A percentile compares a stretch with the other conserved stretches of the same genome.
These are phyloP conservation scores for Ceratopteris richardii DNA, from an alignment of 75 land plant genomes.

Conservation along the genomic window DNA sequence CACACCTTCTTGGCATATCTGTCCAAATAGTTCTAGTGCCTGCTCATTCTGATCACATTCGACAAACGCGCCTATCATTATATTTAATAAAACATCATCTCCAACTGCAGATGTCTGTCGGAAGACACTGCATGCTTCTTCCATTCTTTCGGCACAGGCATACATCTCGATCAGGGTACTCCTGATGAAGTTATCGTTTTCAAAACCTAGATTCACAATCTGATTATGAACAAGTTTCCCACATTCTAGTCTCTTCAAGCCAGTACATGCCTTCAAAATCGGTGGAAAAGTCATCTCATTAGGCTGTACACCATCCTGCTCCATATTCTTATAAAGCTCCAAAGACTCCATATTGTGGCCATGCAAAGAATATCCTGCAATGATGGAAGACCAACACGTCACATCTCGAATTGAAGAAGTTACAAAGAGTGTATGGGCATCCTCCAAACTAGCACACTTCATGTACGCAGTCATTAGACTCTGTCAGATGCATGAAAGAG, in stretches of 20 bases:
- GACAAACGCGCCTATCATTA: conserved; percentile 43
- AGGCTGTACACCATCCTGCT: conserved; percentile 20
- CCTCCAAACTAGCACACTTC: conserved; percentile 9
- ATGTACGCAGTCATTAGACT: conserved; percentile 19
- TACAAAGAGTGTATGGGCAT: conserved; percentile 25
- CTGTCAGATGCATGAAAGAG: conserved; percentile 3
- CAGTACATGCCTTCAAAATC: conserved; percentile 56
- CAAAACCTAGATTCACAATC: conserved; percentile 27
- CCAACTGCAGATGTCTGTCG: conserved; percentile 14
- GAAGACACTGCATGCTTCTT: conserved; percentile 44
- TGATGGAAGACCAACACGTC: conserved; percentile 1
- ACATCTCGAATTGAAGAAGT: conserved; percentile 14
- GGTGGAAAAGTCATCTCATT: conserved; percentile 53
- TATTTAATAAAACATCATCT: conserved; percentile 52
- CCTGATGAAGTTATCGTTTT: conserved; percentile 24
- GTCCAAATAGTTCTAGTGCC: conserved; percentile 38
- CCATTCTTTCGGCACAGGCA: conserved; percentile 57
- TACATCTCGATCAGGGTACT: conserved; percentile 62
- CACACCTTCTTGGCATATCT: conserved; percentile 31
- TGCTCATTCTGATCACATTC: conserved; percentile 31
- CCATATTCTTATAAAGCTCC: conserved; percentile 29
- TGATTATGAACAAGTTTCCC: conserved; percentile 47
- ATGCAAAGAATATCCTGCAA: conserved; percentile 3
- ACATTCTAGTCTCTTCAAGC: conserved; percentile 37
- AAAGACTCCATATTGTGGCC: not conserved